Conservation (phyloP, 2,329 filamentous ascomycete species). For the Zymoseptoria brevis region DNA sequence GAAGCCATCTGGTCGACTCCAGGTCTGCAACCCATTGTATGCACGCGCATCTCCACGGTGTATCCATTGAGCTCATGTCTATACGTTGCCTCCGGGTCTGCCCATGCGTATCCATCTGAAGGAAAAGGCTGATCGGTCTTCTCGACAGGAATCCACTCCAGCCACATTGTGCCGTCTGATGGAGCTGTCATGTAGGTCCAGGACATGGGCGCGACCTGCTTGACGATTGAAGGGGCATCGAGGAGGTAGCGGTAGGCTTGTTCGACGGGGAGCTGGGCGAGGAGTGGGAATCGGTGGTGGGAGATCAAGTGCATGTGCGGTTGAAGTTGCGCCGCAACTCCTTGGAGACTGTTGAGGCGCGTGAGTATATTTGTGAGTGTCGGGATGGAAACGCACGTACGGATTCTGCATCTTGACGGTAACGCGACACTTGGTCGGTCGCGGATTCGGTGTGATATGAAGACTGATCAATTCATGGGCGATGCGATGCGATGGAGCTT, state of each 20-base stretch:
- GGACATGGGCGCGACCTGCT: constrained; percentile 76
- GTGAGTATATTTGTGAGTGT: constrained; percentile 6
- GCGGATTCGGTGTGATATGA: background rate
- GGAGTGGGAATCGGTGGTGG: constrained; percentile 67
- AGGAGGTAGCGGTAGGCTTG: constrained; percentile 79
- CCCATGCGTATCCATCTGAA: constrained; percentile 90
- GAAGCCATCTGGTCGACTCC: constrained; percentile 63
- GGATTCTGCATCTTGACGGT: constrained; percentile 15
- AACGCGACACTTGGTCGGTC: constrained; percentile 8
- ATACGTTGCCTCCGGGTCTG: constrained; percentile 68
- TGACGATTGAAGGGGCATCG: constrained; percentile 75
- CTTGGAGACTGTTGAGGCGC: constrained; percentile 11
- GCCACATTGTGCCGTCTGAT: constrained; percentile 68
- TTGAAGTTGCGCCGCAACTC: constrained; percentile 17
- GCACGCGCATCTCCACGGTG: constrained; percentile 78
- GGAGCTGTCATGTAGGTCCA: constrained; percentile 88
- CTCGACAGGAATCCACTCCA: constrained; percentile 80
- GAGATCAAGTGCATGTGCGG: constrained; percentile 81
- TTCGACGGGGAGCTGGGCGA: constrained; percentile 61
- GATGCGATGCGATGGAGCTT: background rate
- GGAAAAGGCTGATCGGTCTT: constrained; percentile 66
- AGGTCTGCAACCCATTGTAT: constrained; percentile 71
- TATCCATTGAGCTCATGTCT: constrained; percentile 65
- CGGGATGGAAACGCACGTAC: constrained; percentile 3
- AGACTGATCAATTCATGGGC: background rate